Evolutionary conservation across 352 stramenopile species (phyloP).

Genomic region (Saprolegnia diclina): DNA sequence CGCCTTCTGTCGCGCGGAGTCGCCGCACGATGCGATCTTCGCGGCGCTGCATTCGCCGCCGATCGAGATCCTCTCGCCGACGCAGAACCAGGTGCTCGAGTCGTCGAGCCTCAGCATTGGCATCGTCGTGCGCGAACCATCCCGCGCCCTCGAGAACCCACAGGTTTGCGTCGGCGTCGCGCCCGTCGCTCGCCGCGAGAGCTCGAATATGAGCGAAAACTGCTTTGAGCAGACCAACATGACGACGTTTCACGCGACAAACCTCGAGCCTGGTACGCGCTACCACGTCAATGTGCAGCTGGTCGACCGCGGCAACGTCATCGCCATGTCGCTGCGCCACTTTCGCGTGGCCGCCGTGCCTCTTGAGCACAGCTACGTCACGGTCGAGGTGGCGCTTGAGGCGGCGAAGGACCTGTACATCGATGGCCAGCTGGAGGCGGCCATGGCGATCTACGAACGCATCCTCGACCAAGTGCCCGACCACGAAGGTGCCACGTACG

Average conservation of each 20-base stretch:
- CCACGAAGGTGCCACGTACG: constrained; percentile 42
- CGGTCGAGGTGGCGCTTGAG: constrained; percentile 43
- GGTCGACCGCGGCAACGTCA: constrained; percentile 40
- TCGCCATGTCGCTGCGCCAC: constrained; percentile 54
- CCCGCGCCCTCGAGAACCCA: constrained; percentile 28
- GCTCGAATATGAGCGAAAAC: constrained; percentile 33
- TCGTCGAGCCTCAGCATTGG: constrained; percentile 47
- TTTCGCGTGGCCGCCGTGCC: constrained; percentile 55
- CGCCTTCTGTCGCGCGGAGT: neutral
- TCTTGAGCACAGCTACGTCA: constrained; percentile 31
- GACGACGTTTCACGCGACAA: constrained; percentile 48
- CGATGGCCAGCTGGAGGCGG: constrained; percentile 29
- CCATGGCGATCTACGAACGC: constrained; percentile 41
- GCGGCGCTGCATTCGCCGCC: constrained; percentile 16
- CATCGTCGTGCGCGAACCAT: constrained; percentile 41
- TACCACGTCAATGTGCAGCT: constrained; percentile 57
- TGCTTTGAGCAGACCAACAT: constrained; percentile 60
- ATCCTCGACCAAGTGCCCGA: constrained; percentile 52
- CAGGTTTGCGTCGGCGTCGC: constrained; percentile 58
- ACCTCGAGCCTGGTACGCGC: constrained; percentile 45
- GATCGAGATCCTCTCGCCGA: constrained; percentile 56
- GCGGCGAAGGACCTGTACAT: constrained; percentile 40
- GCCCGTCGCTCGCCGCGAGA: constrained; percentile 35
- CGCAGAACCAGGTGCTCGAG: constrained; percentile 41
- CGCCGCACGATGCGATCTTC: neutral